Conservation (phyloP, 2,329 filamentous ascomycete species). For the Periconia sp. region DNA sequence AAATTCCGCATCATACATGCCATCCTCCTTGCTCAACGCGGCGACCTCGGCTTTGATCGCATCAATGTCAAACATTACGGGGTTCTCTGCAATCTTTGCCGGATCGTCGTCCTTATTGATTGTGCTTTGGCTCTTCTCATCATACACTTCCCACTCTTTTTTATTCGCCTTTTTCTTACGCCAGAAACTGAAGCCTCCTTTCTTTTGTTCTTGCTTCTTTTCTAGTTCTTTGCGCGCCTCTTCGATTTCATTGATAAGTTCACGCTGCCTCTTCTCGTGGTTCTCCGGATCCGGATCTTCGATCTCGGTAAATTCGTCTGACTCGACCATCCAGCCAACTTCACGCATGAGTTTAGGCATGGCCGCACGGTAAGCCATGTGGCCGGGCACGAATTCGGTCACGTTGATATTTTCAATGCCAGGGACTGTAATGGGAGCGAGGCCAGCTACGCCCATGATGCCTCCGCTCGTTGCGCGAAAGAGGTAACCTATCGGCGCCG, state of each 20-base stretch:
- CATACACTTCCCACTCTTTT: constrained; percentile 93
- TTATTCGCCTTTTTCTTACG: constrained; percentile 81
- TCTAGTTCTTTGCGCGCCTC: constrained; percentile 89
- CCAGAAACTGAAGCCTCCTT: constrained; percentile 71
- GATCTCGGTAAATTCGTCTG: constrained; percentile 94
- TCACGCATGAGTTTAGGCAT: constrained; percentile 89
- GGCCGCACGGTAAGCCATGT: constrained; percentile 94
- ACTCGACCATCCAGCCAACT: constrained; percentile 89
- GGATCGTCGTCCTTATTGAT: constrained; percentile 50
- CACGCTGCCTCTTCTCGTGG: constrained; percentile 82
- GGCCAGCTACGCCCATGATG: constrained; percentile 84
- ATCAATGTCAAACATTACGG: constrained; percentile 91
- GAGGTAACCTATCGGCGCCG: constrained; percentile 67
- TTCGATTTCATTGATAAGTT: constrained; percentile 96
- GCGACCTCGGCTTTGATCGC: constrained; percentile 75
- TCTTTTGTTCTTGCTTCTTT: constrained; percentile 73
- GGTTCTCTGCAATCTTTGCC: constrained; percentile 60
- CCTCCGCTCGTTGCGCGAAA: constrained; percentile 94
- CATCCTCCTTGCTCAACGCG: constrained; percentile 74
- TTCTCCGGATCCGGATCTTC: constrained; percentile 97
- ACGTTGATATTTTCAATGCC: constrained; percentile 90
- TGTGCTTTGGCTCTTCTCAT: constrained; percentile 65
- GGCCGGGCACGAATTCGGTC: constrained; percentile 82
- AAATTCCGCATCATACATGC: constrained; percentile 46
- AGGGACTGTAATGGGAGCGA: constrained; percentile 79